Evolutionary conservation across 805 yeast species (phyloP).

Genomic region (Maudiozyma turicensis): DNA sequence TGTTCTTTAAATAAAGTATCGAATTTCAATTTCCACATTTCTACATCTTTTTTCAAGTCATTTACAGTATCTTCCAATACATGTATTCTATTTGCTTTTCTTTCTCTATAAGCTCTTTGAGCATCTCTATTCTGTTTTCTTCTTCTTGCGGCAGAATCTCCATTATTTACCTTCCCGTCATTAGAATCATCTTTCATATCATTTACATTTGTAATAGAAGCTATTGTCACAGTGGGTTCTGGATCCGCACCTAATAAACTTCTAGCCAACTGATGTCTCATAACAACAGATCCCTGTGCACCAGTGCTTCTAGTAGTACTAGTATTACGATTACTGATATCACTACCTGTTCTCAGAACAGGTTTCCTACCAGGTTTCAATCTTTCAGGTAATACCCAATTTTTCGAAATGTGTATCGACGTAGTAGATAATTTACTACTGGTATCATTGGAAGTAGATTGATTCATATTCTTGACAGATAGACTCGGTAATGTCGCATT

Average conservation of each 20-base stretch:
- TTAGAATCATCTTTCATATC: neutral
- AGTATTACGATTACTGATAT: neutral
- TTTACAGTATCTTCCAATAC: slow-evolving; percentile 51
- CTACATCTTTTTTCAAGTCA: slow-evolving; percentile 34
- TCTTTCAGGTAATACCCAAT: slow-evolving; percentile 74
- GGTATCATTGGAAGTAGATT: too few species aligned
- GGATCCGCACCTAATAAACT: neutral
- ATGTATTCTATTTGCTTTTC: slow-evolving; percentile 73
- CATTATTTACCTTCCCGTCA: neutral
- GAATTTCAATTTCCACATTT: slow-evolving; percentile 54
- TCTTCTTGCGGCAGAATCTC: slow-evolving; percentile 44
- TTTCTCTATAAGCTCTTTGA: slow-evolving; percentile 81
- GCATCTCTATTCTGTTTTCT: slow-evolving; percentile 93
- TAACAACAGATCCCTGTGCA: neutral
- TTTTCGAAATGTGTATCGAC: slow-evolving; percentile 35
- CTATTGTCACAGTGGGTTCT: neutral
- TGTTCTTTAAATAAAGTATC: slow-evolving; percentile 12
- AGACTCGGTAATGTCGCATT: neutral
- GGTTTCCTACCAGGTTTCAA: slow-evolving; percentile 66
- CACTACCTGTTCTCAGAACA: neutral
- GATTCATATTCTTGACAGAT: neutral
- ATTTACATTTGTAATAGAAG: neutral
- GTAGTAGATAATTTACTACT: neutral
- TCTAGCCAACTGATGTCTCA: slow-evolving; percentile 30
- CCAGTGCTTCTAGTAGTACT: neutral